A percentile compares a stretch with the other conserved stretches of the same genome.
Conservation (phyloP, 2,329 filamentous ascomycete genomes). For the Fusarium citri region DNA sequence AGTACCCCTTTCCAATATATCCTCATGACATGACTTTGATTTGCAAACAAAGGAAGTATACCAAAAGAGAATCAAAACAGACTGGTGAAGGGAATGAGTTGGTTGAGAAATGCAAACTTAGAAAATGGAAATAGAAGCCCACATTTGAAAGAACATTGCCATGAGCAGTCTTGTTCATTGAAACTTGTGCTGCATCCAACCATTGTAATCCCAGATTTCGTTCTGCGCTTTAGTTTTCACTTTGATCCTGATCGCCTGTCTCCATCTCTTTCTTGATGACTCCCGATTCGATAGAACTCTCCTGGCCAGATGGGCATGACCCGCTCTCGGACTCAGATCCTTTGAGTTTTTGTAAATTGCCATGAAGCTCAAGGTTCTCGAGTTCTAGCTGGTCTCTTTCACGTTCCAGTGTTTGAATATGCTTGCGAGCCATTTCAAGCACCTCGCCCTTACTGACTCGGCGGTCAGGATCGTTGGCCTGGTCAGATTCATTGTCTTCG, state of each 20-base stretch:
- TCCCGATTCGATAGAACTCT: slow-evolving; percentile 30
- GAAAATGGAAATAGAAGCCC: neutral
- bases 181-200: neutral
- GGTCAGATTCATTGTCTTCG: slow-evolving; percentile 40
- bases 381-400: slow-evolving; percentile 41
- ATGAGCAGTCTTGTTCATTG: neutral
- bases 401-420: slow-evolving; percentile 42
- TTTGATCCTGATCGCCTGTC: slow-evolving; percentile 13
- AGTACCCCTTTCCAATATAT: neutral
- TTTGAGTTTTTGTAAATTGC: slow-evolving; percentile 40
- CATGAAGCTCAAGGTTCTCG: slow-evolving; percentile 44
- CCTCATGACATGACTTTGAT: neutral
- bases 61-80: slow-evolving; percentile 24
- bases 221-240: neutral
- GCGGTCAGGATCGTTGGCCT: slow-evolving; percentile 39
- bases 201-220: neutral
- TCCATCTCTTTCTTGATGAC: neutral
- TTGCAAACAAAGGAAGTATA: slow-evolving; percentile 8
- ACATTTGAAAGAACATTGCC: neutral
- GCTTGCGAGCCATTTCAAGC: slow-evolving; percentile 46
- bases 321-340: slow-evolving; percentile 21
- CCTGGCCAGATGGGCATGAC: slow-evolving; percentile 17
- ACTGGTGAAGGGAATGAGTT: neutral
- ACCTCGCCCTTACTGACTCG: slow-evolving; percentile 46
- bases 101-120: neutral